Conservation (phyloP, 768 basidiomycete genomes). For the Imleria badia region DNA sequence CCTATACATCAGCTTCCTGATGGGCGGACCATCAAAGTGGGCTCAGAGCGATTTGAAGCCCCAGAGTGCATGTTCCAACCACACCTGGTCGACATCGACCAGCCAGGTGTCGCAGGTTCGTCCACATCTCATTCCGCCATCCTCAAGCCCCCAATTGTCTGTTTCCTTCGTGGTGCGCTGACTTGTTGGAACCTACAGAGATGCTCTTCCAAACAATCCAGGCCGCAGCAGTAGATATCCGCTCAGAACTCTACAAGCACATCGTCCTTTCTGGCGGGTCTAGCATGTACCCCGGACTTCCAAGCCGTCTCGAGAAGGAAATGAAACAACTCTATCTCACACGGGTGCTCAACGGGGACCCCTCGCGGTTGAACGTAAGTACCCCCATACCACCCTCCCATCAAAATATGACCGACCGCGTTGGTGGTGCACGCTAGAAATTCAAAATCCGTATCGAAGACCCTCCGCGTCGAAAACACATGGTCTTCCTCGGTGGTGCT, state of each 20-base stretch:
- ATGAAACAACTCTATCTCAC: conserved; percentile 99
- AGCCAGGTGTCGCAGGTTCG: conserved; percentile 91
- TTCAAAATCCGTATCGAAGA: conserved; percentile 99
- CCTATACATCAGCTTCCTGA: conserved; percentile 71
- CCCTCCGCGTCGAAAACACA: conserved; percentile 96
- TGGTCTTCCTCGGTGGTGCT: conserved; percentile 99
- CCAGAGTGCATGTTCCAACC: conserved; percentile 99
- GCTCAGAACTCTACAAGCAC: conserved; percentile 94
- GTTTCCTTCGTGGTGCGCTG: not conserved
- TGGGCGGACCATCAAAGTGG: conserved; percentile 95
- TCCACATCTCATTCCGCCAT: not conserved
- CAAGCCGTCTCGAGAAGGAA: conserved; percentile 96
- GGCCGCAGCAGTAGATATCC: conserved; percentile 83
- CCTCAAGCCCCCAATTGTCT: not conserved
- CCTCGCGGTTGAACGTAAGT: conserved; percentile 82
- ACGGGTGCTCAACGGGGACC: conserved; percentile 81
- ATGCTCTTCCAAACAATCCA: conserved; percentile 98
- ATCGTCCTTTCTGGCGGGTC: conserved; percentile 97
- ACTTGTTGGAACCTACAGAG: conserved; percentile 45
- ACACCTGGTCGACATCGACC: conserved; percentile 94
- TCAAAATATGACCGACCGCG: not conserved
- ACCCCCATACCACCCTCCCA: not conserved
- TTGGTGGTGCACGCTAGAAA: conserved; percentile 58
- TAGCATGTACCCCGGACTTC: conserved; percentile 98
- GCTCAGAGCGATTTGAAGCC: conserved; percentile 97